Evolutionary conservation across 345 rosid species (phyloP).

Genomic region (Aquilaria malaccensis): DNA sequence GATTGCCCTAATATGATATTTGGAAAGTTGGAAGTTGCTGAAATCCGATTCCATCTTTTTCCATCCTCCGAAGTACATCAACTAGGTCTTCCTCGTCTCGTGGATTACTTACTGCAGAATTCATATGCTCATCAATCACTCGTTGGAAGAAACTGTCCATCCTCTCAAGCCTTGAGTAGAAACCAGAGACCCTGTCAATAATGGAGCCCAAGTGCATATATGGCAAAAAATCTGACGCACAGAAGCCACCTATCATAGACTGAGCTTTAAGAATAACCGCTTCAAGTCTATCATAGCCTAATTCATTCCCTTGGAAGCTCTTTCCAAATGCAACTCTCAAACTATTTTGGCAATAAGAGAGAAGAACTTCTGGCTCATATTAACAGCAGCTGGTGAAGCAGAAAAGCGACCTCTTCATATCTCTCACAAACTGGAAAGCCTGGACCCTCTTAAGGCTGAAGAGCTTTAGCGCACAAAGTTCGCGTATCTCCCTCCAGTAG

Average conservation of each 20-base stretch:
- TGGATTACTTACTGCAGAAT: constrained; percentile 12
- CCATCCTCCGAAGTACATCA: constrained; percentile 33
- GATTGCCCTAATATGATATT: constrained; percentile 41
- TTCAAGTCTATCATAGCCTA: constrained; percentile 19
- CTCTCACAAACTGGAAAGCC: constrained; percentile 29
- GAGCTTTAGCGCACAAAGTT: constrained; percentile 22
- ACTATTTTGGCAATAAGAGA: constrained; percentile 16
- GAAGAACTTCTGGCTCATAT: constrained; percentile 18
- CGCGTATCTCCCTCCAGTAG: constrained; percentile 23
- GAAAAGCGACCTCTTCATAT: constrained; percentile 23
- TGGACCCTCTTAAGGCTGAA: constrained; percentile 28
- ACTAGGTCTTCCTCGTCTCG: constrained; percentile 28
- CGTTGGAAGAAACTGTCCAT: constrained; percentile 31
- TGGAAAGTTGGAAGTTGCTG: constrained; percentile 17
- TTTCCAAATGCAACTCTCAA: constrained; percentile 28
- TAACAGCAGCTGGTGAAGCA: constrained; percentile 13
- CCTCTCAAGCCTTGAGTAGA: constrained; percentile 21
- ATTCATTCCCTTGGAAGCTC: constrained; percentile 22
- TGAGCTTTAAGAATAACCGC: constrained; percentile 21
- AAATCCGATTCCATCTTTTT: constrained; percentile 20
- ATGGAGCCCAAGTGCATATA: constrained; percentile 22
- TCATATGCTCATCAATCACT: constrained; percentile 30
- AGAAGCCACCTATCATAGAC: constrained; percentile 19
- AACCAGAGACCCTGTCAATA: constrained; percentile 29
- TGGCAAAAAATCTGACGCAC: constrained; percentile 29